Base-by-base conservation (phyloP, 108 stramenopile species). In the Cyclotella atomus region DNA sequence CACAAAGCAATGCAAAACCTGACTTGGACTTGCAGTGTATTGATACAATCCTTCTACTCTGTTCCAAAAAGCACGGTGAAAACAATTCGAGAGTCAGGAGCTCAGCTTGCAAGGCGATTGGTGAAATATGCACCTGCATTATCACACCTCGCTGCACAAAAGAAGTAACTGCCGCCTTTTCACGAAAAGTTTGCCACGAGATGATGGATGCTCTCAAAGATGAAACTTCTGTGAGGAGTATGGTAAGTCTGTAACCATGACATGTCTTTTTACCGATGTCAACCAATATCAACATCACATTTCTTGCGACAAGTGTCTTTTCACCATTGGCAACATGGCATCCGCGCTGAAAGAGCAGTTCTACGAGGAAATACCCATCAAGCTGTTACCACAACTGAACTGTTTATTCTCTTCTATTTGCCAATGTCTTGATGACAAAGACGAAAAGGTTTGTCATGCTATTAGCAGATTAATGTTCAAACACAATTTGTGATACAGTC, bases 321-420 rank as follows among this genome's bases (percentile, higher is more conserved):
- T 87, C 84, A 77, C 85, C 17, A 56, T 91, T 23, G 92, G 89
- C 28, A 93, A 93, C 61, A 75, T 87, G 15, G 61, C 86, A 0
- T 45, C 79, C 56, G 75, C 85, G 15, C 29, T 91, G 72, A 69
- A 70, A 70, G 45, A 65, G 46, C 47, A 71, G 6, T 50, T n/a
- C 35, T n/a, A n/a, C n/a, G n/a, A 57, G 64, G 44, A 23, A 28
- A 21, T 12, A 49, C 47, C 14, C 0, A 47, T 38, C 65, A 10
- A 17, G 75, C 24, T 59, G 17, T 50, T 65, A 19, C 59, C 69
- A 9, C 72, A 43, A 19, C 74, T 53, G 77, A 75, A 36, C 73
- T 43, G 14, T 25, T 38, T 49, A 34, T 65, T 57, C 56, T 59
- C 12, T 54, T 60, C 57, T 17, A 47, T 82, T 41, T 65, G 49